Evolutionary conservation across 352 stramenopile species (phyloP).

Genomic region (Pythium volutum): DNA sequence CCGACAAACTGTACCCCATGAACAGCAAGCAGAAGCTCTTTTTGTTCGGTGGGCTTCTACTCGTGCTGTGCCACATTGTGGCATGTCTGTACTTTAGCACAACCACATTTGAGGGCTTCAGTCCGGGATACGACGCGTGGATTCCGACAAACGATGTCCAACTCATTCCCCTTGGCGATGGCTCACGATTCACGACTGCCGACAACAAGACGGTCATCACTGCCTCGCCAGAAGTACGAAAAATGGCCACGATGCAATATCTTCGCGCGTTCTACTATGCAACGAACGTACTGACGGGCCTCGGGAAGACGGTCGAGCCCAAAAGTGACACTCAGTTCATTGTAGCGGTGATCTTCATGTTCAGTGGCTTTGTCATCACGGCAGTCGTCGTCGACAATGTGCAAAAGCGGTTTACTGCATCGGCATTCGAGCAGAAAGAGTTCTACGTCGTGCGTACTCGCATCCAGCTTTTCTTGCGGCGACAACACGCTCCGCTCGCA

Average conservation of each 20-base stretch:
- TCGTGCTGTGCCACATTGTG: constrained; percentile 57
- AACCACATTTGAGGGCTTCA: constrained; percentile 60
- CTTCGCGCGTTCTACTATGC: constrained; percentile 65
- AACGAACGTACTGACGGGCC: constrained; percentile 47
- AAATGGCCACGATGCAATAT: constrained; percentile 43
- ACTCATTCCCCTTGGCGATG: constrained; percentile 24
- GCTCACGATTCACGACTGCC: constrained; percentile 6
- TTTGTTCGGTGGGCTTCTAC: constrained; percentile 44
- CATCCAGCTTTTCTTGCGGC: constrained; percentile 66
- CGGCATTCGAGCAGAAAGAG: constrained; percentile 69
- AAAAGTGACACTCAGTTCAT: constrained; percentile 47
- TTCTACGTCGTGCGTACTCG: constrained; percentile 54
- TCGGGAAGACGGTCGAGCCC: constrained; percentile 51
- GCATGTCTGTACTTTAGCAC: constrained; percentile 63
- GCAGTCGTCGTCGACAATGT: constrained; percentile 78
- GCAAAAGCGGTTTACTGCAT: constrained; percentile 73
- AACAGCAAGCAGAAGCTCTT: constrained; percentile 44
- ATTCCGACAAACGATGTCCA: constrained; percentile 56
- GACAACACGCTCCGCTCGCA: constrained; percentile 49
- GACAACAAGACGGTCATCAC: constrained; percentile 18
- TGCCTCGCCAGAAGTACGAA: constrained; percentile 22
- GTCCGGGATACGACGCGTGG: constrained; percentile 33
- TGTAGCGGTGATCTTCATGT: constrained; percentile 56
- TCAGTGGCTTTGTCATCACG: constrained; percentile 72
- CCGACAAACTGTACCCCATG: not conserved